Conservation (phyloP, 805 yeast genomes). For the Pichia manshurica region DNA sequence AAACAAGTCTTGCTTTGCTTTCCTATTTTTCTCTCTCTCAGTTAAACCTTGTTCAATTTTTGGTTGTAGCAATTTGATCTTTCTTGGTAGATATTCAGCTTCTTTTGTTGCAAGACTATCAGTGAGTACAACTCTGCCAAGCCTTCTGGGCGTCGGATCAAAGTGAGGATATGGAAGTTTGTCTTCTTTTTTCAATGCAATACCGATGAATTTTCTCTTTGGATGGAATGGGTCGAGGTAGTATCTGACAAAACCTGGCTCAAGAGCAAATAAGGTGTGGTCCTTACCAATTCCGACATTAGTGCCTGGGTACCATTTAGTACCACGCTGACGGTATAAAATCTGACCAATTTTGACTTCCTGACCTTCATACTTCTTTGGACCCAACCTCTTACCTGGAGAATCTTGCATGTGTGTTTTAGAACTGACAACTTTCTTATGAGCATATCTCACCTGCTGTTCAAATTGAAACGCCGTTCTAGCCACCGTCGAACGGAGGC, state of each 20-base stretch:
- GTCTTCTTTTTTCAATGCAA: constrained; percentile 60
- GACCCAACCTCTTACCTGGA: constrained; percentile 89
- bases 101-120: constrained; percentile 54
- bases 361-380: constrained; percentile 78
- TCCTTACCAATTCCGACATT: constrained; percentile 87
- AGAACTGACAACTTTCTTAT: constrained; percentile 94
- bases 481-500: neutral
- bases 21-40: constrained; percentile 38
- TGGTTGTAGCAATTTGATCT: constrained; percentile 55
- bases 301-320: constrained; percentile 90
- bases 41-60: constrained; percentile 38
- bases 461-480: neutral
- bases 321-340: constrained; percentile 90
- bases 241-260: constrained; percentile 89
- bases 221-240: constrained; percentile 97
- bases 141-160: constrained; percentile 79
- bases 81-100: constrained; percentile 57
- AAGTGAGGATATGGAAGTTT: constrained; percentile 85
- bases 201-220: constrained; percentile 81
- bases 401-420: constrained; percentile 90
- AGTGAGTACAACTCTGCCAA: constrained; percentile 58
- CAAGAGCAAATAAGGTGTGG: constrained; percentile 84
- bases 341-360: constrained; percentile 78
- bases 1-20: constrained; percentile 27
- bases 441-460: constrained; percentile 71